These are phyloP conservation scores for Scopulariopsis brevicaulis DNA, from an alignment of 2,329 filamentous ascomycete species.

Conservation along the genomic window DNA sequence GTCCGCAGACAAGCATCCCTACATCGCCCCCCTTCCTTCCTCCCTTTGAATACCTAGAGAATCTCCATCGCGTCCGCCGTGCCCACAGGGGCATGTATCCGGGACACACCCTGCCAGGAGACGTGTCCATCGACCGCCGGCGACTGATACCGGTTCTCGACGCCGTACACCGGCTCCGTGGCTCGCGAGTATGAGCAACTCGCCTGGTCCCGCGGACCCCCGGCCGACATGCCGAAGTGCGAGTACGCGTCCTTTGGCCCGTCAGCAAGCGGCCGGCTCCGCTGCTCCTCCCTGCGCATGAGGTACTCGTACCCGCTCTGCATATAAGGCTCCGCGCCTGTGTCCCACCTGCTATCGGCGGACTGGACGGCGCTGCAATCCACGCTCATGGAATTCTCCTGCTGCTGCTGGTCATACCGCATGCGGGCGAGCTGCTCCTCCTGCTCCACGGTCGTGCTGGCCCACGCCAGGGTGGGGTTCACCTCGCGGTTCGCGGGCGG, in stretches of 20 bases:
- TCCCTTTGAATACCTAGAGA: not conserved
- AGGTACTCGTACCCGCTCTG: constrained; percentile 65
- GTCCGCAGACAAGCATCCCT: not conserved
- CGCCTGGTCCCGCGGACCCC: not conserved
- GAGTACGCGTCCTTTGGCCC: constrained; percentile 1
- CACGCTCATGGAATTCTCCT: constrained; percentile 3
- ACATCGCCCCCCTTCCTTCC: not conserved
- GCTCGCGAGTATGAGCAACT: constrained; percentile 35
- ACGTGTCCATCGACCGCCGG: not conserved
- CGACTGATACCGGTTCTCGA: constrained; percentile 9
- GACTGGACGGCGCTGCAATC: constrained; percentile 34
- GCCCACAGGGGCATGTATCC: constrained; percentile 1
- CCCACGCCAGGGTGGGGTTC: constrained; percentile 41
- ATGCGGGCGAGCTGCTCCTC: constrained; percentile 48
- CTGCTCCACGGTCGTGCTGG: constrained; percentile 40
- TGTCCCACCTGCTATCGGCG: constrained; percentile 42
- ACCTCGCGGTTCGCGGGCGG: constrained; percentile 50
- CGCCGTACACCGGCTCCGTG: constrained; percentile 59
- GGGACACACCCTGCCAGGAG: not conserved
- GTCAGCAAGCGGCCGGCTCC: constrained; percentile 5
- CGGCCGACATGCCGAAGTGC: constrained; percentile 4
- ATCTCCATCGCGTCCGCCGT: constrained; percentile 6
- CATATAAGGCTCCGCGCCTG: constrained; percentile 68
- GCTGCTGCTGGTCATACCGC: constrained; percentile 41
- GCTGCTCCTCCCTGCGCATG: constrained; percentile 51